These are phyloP conservation scores for Rhodotorula sp. DNA, from an alignment of 1,284 basidiomycete genomes.

Conservation along the genomic window DNA sequence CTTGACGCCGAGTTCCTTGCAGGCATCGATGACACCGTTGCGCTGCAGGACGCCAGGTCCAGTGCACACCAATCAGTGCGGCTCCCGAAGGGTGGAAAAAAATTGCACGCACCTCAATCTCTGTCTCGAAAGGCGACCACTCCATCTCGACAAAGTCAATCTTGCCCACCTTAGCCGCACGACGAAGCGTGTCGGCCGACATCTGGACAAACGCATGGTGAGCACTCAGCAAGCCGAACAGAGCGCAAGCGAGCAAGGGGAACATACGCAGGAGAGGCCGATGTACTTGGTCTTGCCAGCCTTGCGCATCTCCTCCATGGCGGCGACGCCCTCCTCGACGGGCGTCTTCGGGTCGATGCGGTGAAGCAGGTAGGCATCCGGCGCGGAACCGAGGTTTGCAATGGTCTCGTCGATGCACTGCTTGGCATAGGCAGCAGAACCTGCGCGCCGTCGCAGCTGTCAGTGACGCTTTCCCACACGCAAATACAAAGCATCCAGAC, in stretches of 20 bases:
- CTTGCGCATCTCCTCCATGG: constrained; percentile 54
- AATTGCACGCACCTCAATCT: constrained; percentile 5
- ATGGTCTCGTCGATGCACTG: constrained; percentile 19
- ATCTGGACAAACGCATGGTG: constrained; percentile 52
- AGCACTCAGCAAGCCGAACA: neutral
- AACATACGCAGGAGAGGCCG: constrained; percentile 52
- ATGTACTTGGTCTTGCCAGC: constrained; percentile 64
- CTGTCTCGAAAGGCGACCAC: constrained; percentile 15
- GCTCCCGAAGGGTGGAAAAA: neutral
- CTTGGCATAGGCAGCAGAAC: neutral
- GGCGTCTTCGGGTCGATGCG: constrained; percentile 20
- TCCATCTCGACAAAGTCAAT: constrained; percentile 44
- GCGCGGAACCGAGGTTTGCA: constrained; percentile 16
- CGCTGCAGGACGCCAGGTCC: constrained; percentile 34
- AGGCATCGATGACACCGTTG: constrained; percentile 50
- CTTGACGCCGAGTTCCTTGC: constrained; percentile 52
- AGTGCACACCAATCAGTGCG: no score
- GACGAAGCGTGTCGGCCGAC: constrained; percentile 61
- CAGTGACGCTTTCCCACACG: no score
- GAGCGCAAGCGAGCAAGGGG: neutral
- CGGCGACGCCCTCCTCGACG: constrained; percentile 54
- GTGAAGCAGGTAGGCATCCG: constrained; percentile 28
- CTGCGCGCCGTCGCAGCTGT: neutral
- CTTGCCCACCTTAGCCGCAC: constrained; percentile 56
- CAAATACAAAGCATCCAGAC: neutral